Evolutionary conservation across 768 basidiomycete genomes (phyloP).

Genomic region (Russula lepida): DNA sequence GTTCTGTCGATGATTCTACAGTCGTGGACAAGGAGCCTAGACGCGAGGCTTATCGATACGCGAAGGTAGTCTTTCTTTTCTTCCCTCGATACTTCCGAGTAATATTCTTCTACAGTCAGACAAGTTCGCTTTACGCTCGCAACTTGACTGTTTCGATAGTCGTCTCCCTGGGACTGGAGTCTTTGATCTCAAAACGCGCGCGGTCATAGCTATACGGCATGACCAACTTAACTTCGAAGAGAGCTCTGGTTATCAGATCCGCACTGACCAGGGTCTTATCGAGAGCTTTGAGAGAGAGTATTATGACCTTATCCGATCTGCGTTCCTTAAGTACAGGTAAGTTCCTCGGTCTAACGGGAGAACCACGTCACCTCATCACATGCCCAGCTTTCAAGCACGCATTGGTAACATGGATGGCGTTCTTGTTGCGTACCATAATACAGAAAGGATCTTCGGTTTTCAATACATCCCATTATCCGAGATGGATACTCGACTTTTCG

Average conservation of each 20-base stretch:
- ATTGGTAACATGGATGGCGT: slow-evolving; percentile 98
- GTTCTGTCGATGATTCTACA: slow-evolving; percentile 25
- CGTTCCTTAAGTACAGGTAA: slow-evolving; percentile 89
- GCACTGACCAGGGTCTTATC: slow-evolving; percentile 46
- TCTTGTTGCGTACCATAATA: slow-evolving; percentile 82
- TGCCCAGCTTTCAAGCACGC: slow-evolving; percentile 79
- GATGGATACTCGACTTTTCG: slow-evolving; percentile 80
- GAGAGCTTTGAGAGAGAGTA: slow-evolving; percentile 91
- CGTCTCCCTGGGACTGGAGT: slow-evolving; percentile 83
- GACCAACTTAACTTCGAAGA: slow-evolving; percentile 85
- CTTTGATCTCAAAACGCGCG: slow-evolving; percentile 95
- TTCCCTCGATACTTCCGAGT: not conserved
- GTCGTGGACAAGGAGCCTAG: slow-evolving; percentile 29
- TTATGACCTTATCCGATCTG: slow-evolving; percentile 88
- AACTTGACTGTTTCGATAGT: slow-evolving; percentile 79
- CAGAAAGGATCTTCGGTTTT: slow-evolving; percentile 81
- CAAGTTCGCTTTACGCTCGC: slow-evolving; percentile 84
- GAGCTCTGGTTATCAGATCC: slow-evolving; percentile 73
- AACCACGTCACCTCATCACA: not conserved
- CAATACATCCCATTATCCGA: slow-evolving; percentile 83
- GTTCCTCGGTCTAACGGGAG: not conserved
- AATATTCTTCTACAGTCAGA: slow-evolving; percentile 33
- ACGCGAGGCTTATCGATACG: slow-evolving; percentile 78
- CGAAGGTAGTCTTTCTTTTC: slow-evolving; percentile 45
- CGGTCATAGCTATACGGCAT: slow-evolving; percentile 71